phyloP scores from a whole-genome alignment of 257 asterid genomes.

The Petunia secreta region DNA sequence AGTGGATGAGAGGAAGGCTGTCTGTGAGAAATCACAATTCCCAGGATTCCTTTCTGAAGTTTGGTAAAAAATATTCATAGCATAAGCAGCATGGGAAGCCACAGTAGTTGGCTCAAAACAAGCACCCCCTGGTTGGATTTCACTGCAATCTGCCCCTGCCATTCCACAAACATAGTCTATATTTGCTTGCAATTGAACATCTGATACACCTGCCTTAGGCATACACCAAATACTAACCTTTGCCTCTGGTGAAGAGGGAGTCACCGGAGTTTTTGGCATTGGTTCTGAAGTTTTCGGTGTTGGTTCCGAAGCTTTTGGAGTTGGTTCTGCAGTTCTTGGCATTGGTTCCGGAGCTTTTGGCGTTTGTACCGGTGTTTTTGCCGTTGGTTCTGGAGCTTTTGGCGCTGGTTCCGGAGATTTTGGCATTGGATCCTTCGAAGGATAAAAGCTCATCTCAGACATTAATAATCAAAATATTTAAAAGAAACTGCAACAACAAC shows the following conservation, averaged over 20 bases:
- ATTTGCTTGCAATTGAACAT: conserved; percentile 51
- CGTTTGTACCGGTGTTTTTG: no score
- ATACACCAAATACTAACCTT: conserved; percentile 32
- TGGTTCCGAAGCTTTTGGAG: conserved; percentile 38
- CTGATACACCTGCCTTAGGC: conserved; percentile 47
- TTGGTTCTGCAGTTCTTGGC: no score
- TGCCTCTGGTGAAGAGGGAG: conserved; percentile 23
- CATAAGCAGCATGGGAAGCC: conserved; percentile 62
- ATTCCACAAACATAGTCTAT: conserved; percentile 68
- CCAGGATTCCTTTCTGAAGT: conserved; percentile 38
- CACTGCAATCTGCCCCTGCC: conserved; percentile 54
- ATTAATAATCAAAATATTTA: neutral
- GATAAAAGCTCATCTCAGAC: neutral
- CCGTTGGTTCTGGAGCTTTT: no score
- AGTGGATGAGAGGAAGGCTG: conserved; percentile 50
- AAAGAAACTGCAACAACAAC: neutral
- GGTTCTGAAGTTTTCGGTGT: conserved; percentile 23
- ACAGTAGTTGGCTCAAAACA: conserved; percentile 63
- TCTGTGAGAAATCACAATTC: conserved; percentile 56
- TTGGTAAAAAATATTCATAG: conserved; percentile 64
- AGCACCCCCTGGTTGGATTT: conserved; percentile 68
- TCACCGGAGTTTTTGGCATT: conserved; percentile 25
- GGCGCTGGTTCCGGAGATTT: conserved; percentile 6
- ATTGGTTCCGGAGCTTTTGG: no score
- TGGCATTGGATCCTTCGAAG: conserved; percentile 21